phyloP scores from a whole-genome alignment of 345 rosid species.

The Populus pruinosa region DNA sequence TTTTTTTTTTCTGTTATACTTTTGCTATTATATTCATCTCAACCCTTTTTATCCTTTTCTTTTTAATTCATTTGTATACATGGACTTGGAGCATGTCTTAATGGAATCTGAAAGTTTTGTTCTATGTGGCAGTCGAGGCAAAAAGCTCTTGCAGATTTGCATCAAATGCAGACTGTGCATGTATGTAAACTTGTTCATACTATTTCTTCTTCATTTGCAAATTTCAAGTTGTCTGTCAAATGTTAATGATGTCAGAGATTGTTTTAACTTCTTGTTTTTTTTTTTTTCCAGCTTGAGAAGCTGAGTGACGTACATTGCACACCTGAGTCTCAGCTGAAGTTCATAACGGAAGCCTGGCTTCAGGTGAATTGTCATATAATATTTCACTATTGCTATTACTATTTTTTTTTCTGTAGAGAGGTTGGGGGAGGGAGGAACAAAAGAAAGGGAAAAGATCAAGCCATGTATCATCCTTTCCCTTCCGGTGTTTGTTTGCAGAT shows the following conservation, averaged over 20 bases:
- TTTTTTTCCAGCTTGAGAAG: constrained; percentile 72
- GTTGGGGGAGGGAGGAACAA: not conserved
- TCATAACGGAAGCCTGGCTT: constrained; percentile 94
- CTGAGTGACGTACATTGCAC: constrained; percentile 80
- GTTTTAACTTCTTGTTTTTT: constrained; percentile 2
- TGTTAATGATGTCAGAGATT: not conserved
- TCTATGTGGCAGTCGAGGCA: constrained; percentile 81
- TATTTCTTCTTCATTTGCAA: not conserved
- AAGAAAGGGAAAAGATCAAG: not conserved
- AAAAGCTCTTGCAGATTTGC: constrained; percentile 83
- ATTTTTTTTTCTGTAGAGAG: not conserved
- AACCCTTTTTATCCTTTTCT: not conserved
- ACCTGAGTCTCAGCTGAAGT: constrained; percentile 93
- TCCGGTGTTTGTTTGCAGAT: constrained; percentile 45
- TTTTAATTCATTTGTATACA: not conserved
- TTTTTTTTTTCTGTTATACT: not conserved
- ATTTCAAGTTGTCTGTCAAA: not conserved
- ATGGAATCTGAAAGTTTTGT: not conserved
- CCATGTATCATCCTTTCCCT: not conserved
- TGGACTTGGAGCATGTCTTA: not conserved
- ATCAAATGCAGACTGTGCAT: constrained; percentile 70
- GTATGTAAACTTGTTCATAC: constrained; percentile 38
- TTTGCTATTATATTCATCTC: not conserved
- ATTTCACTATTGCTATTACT: not conserved
- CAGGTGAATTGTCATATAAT: constrained; percentile 52